phyloP scores from a whole-genome alignment of 2,329 filamentous ascomycete genomes.

The Plenodomus lindquistii region DNA sequence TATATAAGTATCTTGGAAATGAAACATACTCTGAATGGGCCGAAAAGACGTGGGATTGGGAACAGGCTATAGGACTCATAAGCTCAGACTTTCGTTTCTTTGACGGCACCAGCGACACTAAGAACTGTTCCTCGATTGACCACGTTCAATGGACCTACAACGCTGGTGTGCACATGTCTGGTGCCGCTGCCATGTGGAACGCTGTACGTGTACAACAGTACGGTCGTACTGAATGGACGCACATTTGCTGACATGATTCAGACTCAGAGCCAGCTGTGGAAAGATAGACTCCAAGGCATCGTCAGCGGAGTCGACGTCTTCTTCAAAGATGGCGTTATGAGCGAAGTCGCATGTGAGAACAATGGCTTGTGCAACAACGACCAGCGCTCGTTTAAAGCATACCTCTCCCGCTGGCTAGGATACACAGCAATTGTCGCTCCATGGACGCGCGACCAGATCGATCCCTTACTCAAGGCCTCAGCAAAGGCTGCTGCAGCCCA shows the following conservation, averaged over 20 bases:
- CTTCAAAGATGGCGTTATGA: conserved; percentile 54
- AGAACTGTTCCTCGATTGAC: conserved; percentile 49
- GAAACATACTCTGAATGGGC: conserved; percentile 61
- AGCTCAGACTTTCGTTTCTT: conserved; percentile 49
- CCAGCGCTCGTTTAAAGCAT: conserved; percentile 51
- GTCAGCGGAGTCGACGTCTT: conserved; percentile 47
- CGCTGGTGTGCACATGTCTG: conserved; percentile 49
- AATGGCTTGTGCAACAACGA: conserved; percentile 51
- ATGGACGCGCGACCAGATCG: conserved; percentile 45
- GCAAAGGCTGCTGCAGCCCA: conserved; percentile 59
- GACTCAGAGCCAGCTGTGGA: conserved; percentile 27
- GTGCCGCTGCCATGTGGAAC: conserved; percentile 52
- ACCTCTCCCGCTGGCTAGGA: conserved; percentile 48
- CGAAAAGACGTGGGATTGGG: conserved; percentile 61
- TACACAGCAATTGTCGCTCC: conserved; percentile 43
- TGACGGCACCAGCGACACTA: conserved; percentile 49
- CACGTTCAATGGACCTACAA: conserved; percentile 53
- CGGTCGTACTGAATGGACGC: no score
- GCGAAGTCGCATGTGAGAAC: conserved; percentile 51
- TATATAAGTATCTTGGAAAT: conserved; percentile 69
- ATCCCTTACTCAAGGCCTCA: conserved; percentile 57
- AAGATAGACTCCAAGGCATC: conserved; percentile 30
- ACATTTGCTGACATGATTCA: conserved; percentile 3
- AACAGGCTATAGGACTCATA: conserved; percentile 53
- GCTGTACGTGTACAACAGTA: conserved; percentile 1